Evolutionary conservation across 345 rosid genomes (phyloP).

Genomic region (Salix brachista): DNA sequence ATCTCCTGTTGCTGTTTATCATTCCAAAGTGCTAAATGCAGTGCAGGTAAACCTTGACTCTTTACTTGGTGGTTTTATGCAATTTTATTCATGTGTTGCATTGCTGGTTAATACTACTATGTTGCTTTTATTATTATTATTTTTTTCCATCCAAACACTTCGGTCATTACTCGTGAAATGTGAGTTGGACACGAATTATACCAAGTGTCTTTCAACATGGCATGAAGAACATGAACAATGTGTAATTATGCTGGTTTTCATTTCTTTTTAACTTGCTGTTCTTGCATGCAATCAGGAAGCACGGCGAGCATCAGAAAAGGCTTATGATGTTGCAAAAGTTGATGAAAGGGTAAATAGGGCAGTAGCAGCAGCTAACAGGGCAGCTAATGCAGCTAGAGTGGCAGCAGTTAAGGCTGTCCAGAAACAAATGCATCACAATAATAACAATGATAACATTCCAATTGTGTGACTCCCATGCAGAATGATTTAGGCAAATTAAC

Average conservation of each 20-base stretch:
- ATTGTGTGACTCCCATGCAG: slow-evolving; percentile 26
- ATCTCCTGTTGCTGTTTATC: slow-evolving; percentile 75
- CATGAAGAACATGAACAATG: neutral
- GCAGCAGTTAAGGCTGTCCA: slow-evolving; percentile 82
- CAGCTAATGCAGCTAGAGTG: slow-evolving; percentile 90
- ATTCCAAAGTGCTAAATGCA: slow-evolving; percentile 80
- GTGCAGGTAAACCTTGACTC: slow-evolving; percentile 56
- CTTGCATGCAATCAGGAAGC: slow-evolving; percentile 62
- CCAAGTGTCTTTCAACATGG: neutral
- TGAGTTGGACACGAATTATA: neutral
- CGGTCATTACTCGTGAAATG: neutral
- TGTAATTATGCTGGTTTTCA: neutral
- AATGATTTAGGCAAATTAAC: slow-evolving; percentile 3
- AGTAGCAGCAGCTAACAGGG: slow-evolving; percentile 77
- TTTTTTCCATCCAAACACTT: neutral
- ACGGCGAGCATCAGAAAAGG: slow-evolving; percentile 69
- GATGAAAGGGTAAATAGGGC: slow-evolving; percentile 88
- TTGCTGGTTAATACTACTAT: neutral
- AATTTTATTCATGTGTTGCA: neutral
- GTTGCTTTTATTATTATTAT: neutral
- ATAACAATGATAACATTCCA: slow-evolving; percentile 43
- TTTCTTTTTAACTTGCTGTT: neutral
- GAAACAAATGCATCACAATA: slow-evolving; percentile 57
- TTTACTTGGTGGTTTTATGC: neutral
- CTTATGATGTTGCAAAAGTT: slow-evolving; percentile 83